phyloP scores from a whole-genome alignment of 805 yeast species.

The Yamadazyma paraphyllophila region DNA sequence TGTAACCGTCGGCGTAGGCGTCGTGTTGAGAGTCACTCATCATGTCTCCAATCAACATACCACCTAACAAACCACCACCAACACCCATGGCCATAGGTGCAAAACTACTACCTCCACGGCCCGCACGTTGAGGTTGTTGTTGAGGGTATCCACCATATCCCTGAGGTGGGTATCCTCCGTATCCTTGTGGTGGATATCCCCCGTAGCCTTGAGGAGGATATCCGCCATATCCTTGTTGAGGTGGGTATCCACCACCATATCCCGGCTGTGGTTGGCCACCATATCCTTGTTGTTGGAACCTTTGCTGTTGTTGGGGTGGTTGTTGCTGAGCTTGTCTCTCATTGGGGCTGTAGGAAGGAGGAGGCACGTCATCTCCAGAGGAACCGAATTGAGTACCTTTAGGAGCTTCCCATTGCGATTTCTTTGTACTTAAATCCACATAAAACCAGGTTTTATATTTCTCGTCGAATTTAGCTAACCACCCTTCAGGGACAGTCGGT shows the following conservation, averaged over 20 bases:
- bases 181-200: slow-evolving; percentile 8
- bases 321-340: neutral
- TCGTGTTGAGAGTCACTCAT: slow-evolving; percentile 30
- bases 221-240: neutral
- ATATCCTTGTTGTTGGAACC: slow-evolving; percentile 2
- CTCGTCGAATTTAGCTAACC: slow-evolving; percentile 74
- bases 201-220: slow-evolving; percentile 11
- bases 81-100: slow-evolving; percentile 45
- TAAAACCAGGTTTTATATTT: slow-evolving; percentile 74
- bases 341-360: slow-evolving; percentile 28
- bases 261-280: slow-evolving; percentile 2
- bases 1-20: slow-evolving; percentile 18
- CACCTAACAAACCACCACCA: slow-evolving; percentile 61
- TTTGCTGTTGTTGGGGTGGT: neutral
- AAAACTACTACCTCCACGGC: slow-evolving; percentile 23
- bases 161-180: slow-evolving; percentile 16
- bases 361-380: slow-evolving; percentile 39
- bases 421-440: slow-evolving; percentile 67
- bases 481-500: slow-evolving; percentile 63
- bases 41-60: slow-evolving; percentile 49
- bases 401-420: slow-evolving; percentile 93
- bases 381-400: slow-evolving; percentile 37
- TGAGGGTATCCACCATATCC: slow-evolving; percentile 12
- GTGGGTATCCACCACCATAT: slow-evolving; percentile 3
- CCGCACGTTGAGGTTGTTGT: slow-evolving; percentile 13